Evolutionary conservation across 2,329 filamentous ascomycete genomes (phyloP).

Genomic region (Phaeomoniella chlamydospora): DNA sequence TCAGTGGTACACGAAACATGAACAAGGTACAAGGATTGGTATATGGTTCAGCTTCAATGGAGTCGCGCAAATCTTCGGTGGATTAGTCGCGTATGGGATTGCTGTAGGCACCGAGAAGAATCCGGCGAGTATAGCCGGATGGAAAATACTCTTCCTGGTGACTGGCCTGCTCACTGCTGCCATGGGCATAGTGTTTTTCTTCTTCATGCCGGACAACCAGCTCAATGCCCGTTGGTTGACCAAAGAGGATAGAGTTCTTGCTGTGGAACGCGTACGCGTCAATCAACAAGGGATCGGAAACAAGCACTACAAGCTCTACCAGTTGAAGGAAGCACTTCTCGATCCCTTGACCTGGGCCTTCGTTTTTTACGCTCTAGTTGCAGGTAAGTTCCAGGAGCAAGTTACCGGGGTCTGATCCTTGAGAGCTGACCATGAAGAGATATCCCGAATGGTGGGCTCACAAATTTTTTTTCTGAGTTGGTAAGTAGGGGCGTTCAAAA

Average conservation of each 20-base stretch:
- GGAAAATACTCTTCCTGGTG: constrained; percentile 49
- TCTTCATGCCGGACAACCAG: constrained; percentile 43
- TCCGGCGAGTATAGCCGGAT: constrained; percentile 45
- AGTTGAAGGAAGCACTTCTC: constrained; percentile 44
- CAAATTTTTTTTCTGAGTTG: constrained; percentile 47
- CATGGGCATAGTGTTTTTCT: constrained; percentile 35
- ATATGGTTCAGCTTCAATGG: constrained; percentile 60
- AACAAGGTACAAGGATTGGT: constrained; percentile 47
- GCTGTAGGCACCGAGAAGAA: constrained; percentile 38
- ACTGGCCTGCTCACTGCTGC: constrained; percentile 37
- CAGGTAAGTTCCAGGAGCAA: no score
- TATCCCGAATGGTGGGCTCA: constrained; percentile 45
- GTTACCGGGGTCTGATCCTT: no score
- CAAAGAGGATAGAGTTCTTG: constrained; percentile 51
- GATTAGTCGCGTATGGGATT: constrained; percentile 49
- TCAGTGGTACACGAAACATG: constrained; percentile 59
- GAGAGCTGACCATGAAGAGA: no score
- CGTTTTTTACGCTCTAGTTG: constrained; percentile 40
- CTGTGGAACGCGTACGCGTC: constrained; percentile 54
- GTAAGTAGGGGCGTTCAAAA: constrained; percentile 14
- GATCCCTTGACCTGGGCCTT: constrained; percentile 49
- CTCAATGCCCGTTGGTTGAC: constrained; percentile 48
- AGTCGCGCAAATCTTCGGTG: constrained; percentile 48
- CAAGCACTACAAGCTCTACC: constrained; percentile 53
- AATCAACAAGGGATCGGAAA: constrained; percentile 66